Conservation (phyloP, 2,329 filamentous ascomycete species). For the Epichloe gansuensis region DNA sequence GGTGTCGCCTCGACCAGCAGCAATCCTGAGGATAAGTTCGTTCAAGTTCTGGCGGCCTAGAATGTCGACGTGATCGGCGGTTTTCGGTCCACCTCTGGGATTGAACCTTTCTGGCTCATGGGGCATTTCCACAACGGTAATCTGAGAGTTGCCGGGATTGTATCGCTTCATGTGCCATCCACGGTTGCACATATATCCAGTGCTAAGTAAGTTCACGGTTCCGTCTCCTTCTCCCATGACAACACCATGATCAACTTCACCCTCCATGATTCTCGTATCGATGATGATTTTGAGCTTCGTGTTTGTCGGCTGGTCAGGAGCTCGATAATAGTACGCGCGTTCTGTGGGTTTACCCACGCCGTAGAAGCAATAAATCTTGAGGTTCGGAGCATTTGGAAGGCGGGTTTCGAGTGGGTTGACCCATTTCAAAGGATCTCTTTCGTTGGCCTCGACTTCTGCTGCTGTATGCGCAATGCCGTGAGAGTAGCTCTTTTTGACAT, state of each 20-base stretch:
- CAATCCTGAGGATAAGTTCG: slow-evolving; percentile 76
- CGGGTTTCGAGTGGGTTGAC: slow-evolving; percentile 87
- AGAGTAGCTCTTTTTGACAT: slow-evolving; percentile 66
- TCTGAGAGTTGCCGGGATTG: slow-evolving; percentile 69
- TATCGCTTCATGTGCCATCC: slow-evolving; percentile 91
- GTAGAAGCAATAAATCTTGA: slow-evolving; percentile 98
- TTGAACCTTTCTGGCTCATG: slow-evolving; percentile 91
- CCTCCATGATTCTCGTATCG: slow-evolving; percentile 49
- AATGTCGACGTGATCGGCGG: slow-evolving; percentile 92
- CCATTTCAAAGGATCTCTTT: slow-evolving; percentile 71
- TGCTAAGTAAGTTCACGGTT: slow-evolving; percentile 83
- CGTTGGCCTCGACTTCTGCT: slow-evolving; percentile 70
- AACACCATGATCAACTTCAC: slow-evolving; percentile 71
- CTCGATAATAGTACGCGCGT: slow-evolving; percentile 78
- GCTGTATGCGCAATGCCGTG: slow-evolving; percentile 73
- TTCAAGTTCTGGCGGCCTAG: slow-evolving; percentile 80
- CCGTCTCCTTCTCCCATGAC: slow-evolving; percentile 92
- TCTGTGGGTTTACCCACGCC: slow-evolving; percentile 90
- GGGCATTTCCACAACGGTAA: slow-evolving; percentile 89
- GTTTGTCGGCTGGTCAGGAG: slow-evolving; percentile 48
- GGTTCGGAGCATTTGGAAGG: slow-evolving; percentile 69
- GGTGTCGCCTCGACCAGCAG: slow-evolving; percentile 67
- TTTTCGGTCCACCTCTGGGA: slow-evolving; percentile 57
- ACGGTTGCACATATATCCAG: slow-evolving; percentile 92
- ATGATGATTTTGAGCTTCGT: slow-evolving; percentile 63